These are phyloP conservation scores for Xylariaceae sp. DNA, from an alignment of 2,329 filamentous ascomycete species.

Conservation along the genomic window DNA sequence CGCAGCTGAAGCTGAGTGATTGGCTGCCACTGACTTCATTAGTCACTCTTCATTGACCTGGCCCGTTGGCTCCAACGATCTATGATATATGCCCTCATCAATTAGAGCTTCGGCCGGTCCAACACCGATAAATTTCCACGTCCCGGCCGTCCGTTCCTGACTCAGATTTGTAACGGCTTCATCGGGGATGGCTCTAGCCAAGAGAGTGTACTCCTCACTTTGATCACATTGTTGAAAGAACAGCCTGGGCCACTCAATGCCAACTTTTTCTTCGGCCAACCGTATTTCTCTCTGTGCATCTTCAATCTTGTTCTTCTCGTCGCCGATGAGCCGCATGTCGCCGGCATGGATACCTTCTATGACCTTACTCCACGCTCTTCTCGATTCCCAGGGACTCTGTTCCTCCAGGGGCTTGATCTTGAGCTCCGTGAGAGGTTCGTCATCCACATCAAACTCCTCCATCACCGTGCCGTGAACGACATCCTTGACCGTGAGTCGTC, in stretches of 20 bases:
- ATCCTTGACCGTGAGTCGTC: constrained; percentile 26
- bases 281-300: constrained; percentile 31
- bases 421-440: constrained; percentile 20
- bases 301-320: constrained; percentile 27
- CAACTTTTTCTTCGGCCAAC: constrained; percentile 16
- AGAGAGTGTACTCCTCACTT: constrained; percentile 22
- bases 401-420: constrained; percentile 4
- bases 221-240: constrained; percentile 22
- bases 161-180: constrained; percentile 5
- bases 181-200: constrained; percentile 26
- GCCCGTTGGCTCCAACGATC: constrained; percentile 18
- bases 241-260: constrained; percentile 28
- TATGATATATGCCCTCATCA: constrained; percentile 19
- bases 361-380: constrained; percentile 28
- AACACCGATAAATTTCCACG: constrained; percentile 30
- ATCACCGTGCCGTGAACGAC: constrained; percentile 8
- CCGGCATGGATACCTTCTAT: constrained; percentile 21
- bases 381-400: constrained; percentile 33
- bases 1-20: too few relatives aligned
- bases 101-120: constrained; percentile 25
- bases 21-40: neutral
- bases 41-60: constrained; percentile 2
- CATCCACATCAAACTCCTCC: constrained; percentile 27
- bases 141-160: constrained; percentile 21
- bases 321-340: constrained; percentile 17